Evolutionary conservation across 1,284 basidiomycete species (phyloP).

Genomic region (Kwoniella shivajii): DNA sequence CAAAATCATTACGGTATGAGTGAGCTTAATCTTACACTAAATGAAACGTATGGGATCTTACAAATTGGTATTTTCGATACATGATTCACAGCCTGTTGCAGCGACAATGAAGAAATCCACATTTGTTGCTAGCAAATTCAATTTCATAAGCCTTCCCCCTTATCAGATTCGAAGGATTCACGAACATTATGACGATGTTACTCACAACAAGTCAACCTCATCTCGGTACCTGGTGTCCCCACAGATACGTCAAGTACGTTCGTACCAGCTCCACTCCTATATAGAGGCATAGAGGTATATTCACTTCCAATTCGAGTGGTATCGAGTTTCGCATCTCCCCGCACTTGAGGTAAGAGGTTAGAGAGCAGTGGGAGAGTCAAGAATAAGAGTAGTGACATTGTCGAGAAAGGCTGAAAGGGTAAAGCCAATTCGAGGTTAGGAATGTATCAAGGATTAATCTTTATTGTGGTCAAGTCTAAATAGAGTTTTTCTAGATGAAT

Average conservation of each 20-base stretch:
- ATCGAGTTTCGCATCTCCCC: slow-evolving; percentile 18
- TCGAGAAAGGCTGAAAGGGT: too few species aligned
- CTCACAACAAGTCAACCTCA: slow-evolving; percentile 49
- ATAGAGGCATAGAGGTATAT: slow-evolving; percentile 38
- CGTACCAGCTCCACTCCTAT: slow-evolving; percentile 33
- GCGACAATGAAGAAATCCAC: slow-evolving; percentile 44
- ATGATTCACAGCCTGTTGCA: slow-evolving; percentile 28
- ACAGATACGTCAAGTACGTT: slow-evolving; percentile 39
- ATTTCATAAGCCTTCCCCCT: slow-evolving; percentile 2
- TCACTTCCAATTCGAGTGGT: slow-evolving; percentile 30
- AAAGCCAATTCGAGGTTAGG: too few species aligned
- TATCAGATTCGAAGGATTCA: background rate
- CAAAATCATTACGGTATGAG: background rate
- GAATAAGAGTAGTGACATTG: background rate
- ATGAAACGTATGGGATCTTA: too few species aligned
- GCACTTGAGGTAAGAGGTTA: background rate
- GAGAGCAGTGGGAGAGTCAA: background rate
- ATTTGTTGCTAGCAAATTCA: slow-evolving; percentile 34
- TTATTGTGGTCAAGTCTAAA: too few species aligned
- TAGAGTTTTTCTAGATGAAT: too few species aligned
- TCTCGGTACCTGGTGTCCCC: slow-evolving; percentile 34
- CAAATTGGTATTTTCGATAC: slow-evolving; percentile 21
- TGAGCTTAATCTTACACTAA: too few species aligned
- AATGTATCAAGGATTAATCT: too few species aligned
- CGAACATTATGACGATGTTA: background rate